Evolutionary conservation across 495 filamentous ascomycete species (phyloP).

Genomic region (Aspergillus hancockii): DNA sequence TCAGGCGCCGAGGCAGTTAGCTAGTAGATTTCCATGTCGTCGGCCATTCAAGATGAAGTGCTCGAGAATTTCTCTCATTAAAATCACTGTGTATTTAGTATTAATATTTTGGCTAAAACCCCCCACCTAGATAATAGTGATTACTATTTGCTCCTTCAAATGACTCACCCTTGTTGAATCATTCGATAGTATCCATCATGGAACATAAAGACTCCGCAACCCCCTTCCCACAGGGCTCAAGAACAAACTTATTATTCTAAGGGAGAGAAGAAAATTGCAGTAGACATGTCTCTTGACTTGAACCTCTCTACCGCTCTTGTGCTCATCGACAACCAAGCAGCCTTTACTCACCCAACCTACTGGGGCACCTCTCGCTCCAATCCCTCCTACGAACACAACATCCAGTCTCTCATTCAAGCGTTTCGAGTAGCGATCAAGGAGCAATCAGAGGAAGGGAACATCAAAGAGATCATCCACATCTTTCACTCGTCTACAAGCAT

Average conservation of each 20-base stretch:
- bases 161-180: too few species aligned
- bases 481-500: slow-evolving; percentile 43
- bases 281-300: slow-evolving; percentile 21
- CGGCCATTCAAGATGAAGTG: neutral
- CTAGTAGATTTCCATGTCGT: neutral
- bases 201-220: too few species aligned
- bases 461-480: slow-evolving; percentile 47
- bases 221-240: neutral
- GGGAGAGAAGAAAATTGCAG: neutral
- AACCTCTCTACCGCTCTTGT: slow-evolving; percentile 49
- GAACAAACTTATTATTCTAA: neutral
- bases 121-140: too few species aligned
- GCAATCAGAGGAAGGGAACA: neutral
- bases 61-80: too few species aligned
- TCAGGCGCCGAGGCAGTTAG: neutral
- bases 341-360: slow-evolving; percentile 44
- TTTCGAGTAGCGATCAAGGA: slow-evolving; percentile 34
- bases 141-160: too few species aligned
- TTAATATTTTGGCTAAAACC: too few species aligned
- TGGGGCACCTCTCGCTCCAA: slow-evolving; percentile 49
- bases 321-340: slow-evolving; percentile 60
- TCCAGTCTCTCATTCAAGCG: slow-evolving; percentile 40
- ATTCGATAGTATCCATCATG: too few species aligned
- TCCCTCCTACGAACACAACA: slow-evolving; percentile 45
- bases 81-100: too few species aligned